A percentile compares a stretch with the other conserved stretches of the same genome.
Evolutionary conservation across 345 rosid genomes (phyloP).

Genomic region (Syzygium aqueum): DNA sequence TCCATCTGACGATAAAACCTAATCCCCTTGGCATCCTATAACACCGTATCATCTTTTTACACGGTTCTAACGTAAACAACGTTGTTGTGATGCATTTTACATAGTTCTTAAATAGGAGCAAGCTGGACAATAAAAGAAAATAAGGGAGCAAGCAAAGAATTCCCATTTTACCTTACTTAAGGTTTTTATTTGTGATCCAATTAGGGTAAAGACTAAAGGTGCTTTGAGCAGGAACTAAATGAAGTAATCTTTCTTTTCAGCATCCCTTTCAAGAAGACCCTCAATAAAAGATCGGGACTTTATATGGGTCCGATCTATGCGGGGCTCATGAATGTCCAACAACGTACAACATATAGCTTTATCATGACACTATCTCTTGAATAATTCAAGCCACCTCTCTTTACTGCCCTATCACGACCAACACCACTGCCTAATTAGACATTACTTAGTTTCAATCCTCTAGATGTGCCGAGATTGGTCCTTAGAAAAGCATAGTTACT

Average conservation of each 20-base stretch:
- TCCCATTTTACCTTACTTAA: not conserved
- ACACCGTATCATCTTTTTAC: not conserved
- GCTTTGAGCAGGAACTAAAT: not conserved
- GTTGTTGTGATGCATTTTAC: not conserved
- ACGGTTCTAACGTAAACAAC: not conserved
- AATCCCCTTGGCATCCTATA: not conserved
- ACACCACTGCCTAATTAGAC: not conserved
- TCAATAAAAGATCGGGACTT: not conserved
- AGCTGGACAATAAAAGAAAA: not conserved
- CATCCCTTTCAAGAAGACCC: not conserved
- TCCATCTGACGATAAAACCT: not conserved
- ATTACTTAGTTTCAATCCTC: not conserved
- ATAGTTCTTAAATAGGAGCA: not conserved
- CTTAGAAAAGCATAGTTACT: not conserved
- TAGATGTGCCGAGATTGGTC: not conserved
- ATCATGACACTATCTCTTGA: not conserved
- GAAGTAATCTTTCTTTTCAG: not conserved
- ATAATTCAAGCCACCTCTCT: not conserved
- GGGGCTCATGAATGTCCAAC: not conserved
- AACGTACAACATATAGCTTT: not conserved
- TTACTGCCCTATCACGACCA: not conserved
- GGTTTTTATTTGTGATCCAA: not conserved
- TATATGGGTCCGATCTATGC: not conserved
- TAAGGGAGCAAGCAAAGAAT: not conserved
- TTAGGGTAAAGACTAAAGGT: not conserved